Percentiles rank a stretch among this genome's conserved stretches.
Evolutionary conservation across 305 asterid species (phyloP).

Genomic region (Striga hermonthica): DNA sequence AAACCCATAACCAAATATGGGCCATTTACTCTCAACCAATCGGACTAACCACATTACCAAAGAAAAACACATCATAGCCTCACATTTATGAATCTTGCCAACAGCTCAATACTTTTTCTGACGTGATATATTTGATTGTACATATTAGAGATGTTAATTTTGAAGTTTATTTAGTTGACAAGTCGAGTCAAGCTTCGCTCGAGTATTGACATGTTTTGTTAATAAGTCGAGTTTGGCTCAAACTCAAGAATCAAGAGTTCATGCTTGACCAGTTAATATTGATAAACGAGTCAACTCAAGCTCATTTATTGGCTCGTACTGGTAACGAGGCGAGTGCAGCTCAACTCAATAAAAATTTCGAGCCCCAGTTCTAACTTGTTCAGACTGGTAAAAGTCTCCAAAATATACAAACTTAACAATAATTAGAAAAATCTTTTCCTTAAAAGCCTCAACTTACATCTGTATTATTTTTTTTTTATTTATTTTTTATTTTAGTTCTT

Average conservation of each 20-base stretch:
- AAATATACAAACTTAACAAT: constrained; percentile 1
- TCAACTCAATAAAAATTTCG: not conserved
- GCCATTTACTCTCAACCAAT: constrained; percentile 25
- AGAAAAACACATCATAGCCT: constrained; percentile 21
- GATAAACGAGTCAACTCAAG: too few relatives aligned
- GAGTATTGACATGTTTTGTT: too few relatives aligned
- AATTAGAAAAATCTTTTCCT: not conserved
- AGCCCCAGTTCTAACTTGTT: not conserved
- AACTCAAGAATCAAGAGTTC: too few relatives aligned
- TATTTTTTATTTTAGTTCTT: not conserved
- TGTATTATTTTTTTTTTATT: not conserved
- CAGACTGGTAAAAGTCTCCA: not conserved
- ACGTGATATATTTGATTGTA: not conserved
- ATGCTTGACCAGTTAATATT: too few relatives aligned
- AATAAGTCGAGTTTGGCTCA: too few relatives aligned
- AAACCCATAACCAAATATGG: constrained; percentile 29
- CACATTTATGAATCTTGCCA: constrained; percentile 11
- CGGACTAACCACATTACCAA: not conserved
- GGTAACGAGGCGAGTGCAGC: not conserved
- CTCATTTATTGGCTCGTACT: too few relatives aligned
- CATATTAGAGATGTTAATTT: too few relatives aligned
- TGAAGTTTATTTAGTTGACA: too few relatives aligned
- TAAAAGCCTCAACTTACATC: too few relatives aligned
- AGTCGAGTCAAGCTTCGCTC: too few relatives aligned
- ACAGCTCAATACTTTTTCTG: constrained; percentile 1